Percentiles rank a stretch among this genome's conserved stretches.
Evolutionary conservation across 345 rosid species (phyloP).

Genomic region (Populus davidiana): DNA sequence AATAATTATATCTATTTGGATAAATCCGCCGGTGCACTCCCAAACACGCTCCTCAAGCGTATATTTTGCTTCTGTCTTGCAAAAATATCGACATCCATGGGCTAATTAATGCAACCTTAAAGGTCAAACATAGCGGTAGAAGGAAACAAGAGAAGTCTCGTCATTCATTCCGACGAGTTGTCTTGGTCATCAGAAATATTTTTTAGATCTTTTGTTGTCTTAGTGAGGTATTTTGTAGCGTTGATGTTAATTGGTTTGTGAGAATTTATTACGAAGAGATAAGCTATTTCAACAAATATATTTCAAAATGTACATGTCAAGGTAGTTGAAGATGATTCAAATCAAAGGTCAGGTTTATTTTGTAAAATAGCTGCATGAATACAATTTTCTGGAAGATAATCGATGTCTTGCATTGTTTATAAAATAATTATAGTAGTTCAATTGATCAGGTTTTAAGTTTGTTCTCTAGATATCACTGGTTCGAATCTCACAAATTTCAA

Average conservation of each 20-base stretch:
- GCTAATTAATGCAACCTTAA: neutral
- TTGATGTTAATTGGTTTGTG: neutral
- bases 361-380: neutral
- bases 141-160: neutral
- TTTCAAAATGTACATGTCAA: neutral
- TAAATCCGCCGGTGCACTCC: neutral
- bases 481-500: too few species aligned
- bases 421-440: too few species aligned
- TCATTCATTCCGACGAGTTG: conserved; percentile 9
- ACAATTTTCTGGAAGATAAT: too few species aligned
- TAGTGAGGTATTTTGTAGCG: neutral
- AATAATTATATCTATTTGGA: too few species aligned
- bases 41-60: neutral
- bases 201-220: neutral
- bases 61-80: neutral
- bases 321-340: neutral
- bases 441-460: too few species aligned
- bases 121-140: conserved; percentile 1
- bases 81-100: neutral
- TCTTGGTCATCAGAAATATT: neutral
- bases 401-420: too few species aligned
- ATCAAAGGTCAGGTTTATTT: neutral
- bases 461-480: too few species aligned
- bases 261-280: neutral
- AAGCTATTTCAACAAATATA: neutral